phyloP scores from a whole-genome alignment of 1,284 basidiomycete genomes.

The Fomitiporia mediterranea region DNA sequence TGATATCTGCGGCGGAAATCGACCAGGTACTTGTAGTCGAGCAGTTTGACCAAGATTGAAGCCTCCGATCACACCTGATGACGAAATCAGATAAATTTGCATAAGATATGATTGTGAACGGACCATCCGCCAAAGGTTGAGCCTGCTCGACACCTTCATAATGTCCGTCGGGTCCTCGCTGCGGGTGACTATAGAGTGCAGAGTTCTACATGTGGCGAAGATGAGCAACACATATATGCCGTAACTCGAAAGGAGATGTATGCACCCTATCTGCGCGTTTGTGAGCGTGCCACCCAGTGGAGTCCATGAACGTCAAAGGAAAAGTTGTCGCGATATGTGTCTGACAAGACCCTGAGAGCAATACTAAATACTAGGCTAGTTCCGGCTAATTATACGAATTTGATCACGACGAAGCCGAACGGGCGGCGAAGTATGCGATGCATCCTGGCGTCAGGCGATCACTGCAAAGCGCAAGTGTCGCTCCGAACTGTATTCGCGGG shows the following conservation, averaged over 20 bases:
- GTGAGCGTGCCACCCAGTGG: constrained; percentile 15
- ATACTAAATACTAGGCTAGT: too few relatives aligned
- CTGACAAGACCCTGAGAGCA: too few relatives aligned
- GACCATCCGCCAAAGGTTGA: constrained; percentile 43
- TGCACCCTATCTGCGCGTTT: constrained; percentile 13
- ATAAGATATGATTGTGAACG: background rate
- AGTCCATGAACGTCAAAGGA: constrained; percentile 12
- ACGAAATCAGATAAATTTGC: background rate
- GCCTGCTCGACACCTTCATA: constrained; percentile 52
- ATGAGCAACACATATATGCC: background rate
- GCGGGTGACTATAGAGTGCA: constrained; percentile 25
- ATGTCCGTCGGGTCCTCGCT: constrained; percentile 46
- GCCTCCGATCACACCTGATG: constrained; percentile 53
- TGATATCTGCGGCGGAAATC: constrained; percentile 28
- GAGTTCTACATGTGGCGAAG: constrained; percentile 6
- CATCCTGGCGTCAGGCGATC: too few relatives aligned
- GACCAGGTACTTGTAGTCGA: constrained; percentile 9
- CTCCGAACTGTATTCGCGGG: too few relatives aligned
- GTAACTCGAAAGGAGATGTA: background rate
- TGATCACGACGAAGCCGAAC: too few relatives aligned
- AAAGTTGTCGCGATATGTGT: too few relatives aligned
- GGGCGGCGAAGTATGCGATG: too few relatives aligned
- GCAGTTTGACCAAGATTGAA: constrained; percentile 29
- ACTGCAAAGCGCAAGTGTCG: too few relatives aligned
- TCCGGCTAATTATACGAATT: background rate